Percentiles rank a stretch among this genome's conserved stretches.
Conservation (phyloP, 108 stramenopile species). For the Nitzschia sp. region DNA sequence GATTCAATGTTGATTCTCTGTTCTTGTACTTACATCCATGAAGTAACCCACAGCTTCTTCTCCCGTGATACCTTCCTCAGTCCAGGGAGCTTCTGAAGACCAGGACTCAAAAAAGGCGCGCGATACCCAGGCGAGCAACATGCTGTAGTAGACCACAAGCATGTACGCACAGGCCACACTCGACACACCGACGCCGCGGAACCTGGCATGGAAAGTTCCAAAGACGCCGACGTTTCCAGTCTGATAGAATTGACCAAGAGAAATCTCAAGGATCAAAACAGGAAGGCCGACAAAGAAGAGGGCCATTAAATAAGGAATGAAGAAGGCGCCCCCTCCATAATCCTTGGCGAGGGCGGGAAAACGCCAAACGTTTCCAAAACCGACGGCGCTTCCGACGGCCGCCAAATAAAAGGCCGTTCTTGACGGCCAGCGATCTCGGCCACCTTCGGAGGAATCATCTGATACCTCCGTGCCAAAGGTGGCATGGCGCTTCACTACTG, state of each 20-base stretch:
- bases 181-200: conserved; percentile 52
- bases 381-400: conserved; percentile 63
- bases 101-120: conserved; percentile 56
- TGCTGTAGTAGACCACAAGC: conserved; percentile 58
- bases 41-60: conserved; percentile 40
- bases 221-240: conserved; percentile 52
- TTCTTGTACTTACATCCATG: conserved; percentile 9
- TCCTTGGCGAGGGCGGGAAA: conserved; percentile 65
- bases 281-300: conserved; percentile 72
- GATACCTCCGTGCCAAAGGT: conserved; percentile 7
- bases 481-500: conserved; percentile 7
- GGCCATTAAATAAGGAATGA: conserved; percentile 60
- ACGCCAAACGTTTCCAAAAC: conserved; percentile 79
- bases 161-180: conserved; percentile 46
- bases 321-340: conserved; percentile 59
- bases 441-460: not conserved
- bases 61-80: conserved; percentile 33
- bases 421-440: conserved; percentile 43
- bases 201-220: conserved; percentile 50
- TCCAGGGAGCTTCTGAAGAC: conserved; percentile 37
- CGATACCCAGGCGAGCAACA: conserved; percentile 51
- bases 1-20: too few relatives aligned
- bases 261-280: conserved; percentile 55
- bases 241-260: conserved; percentile 58
- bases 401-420: conserved; percentile 59